Base-by-base conservation (phyloP, 345 rosid species). In the Aquilaria malaccensis region DNA sequence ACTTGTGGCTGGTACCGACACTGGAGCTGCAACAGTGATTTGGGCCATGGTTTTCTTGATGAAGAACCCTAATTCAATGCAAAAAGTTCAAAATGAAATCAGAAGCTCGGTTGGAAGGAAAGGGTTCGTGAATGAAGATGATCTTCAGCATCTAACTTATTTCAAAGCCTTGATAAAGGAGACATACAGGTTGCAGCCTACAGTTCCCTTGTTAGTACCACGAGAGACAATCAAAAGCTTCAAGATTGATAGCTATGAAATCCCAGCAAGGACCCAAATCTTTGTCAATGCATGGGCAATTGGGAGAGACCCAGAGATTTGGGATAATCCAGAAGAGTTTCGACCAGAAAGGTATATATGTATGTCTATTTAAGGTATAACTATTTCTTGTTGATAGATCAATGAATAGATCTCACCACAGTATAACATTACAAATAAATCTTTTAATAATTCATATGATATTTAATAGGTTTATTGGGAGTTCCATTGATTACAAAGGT, bases 11-110 rank as follows among this genome's bases (percentile, higher is more conserved):
- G 84, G 81, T 33, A 79, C 81, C 30, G 80, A 76, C 32, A 73
- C 85, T 1, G 64, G 70, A 2, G 77, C 81, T 1, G 61, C 74
- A 2, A 55, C 80, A 0, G 59, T 74, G 58, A 65, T 55, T n/a
- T 87, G 88, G 86, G 68, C 78, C 0, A 82, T 84, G 77, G 73
- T 79, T 0, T 64, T 64, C 7, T 68, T 81, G 2, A 80, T 57
- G 54, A 79, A 61, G 56, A 63, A 72, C 52, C 75, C 76, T 0
- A 14, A 50, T 55, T 63, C 65, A 9, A 62, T 86, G 79, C 67
- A 67, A 65, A 80, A 70, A 71, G 68, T 45, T 67, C 81, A 80
- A 63, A 61, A 10, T 11, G 79, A 81, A 58, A 58, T 70, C 45
- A 61, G 80, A 49, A 62, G 53, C 7, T 3, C 50, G 2, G 29